Base-by-base conservation (phyloP, 176 grass and related monocot genomes). In the Carex parvula region DNA sequence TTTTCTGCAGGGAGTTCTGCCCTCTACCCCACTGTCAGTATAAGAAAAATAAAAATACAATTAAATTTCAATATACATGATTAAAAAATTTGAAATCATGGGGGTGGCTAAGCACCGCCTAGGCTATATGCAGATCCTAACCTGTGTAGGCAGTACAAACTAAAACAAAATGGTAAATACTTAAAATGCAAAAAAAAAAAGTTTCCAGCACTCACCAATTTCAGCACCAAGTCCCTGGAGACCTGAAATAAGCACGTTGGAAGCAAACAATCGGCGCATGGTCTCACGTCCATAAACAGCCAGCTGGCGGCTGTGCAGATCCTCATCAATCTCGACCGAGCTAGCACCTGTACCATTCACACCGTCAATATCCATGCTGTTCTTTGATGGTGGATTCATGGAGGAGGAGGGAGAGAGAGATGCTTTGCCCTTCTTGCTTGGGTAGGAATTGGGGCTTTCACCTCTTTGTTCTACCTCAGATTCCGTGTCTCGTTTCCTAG, bases 281-380 rank as follows among this genome's bases (percentile, higher is more conserved):
- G 94, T 97, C 55, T 93, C 91, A 84, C 94, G 86, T 0, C 91
- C 91, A 70, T 97, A 97, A 3, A 93, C 94, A 7, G 91, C 89
- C 65, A 94, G 89, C 86, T 97, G 94, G 71, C 94, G 89, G 68
- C 91, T 97, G 82, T 97, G 94, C 30, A 97, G 91, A 84, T 97
- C 91, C 91, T 97, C 94, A 84, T 97, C 94, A 58, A 97, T 97
- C 56, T 92, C 86, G 1, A 83, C 20, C 7, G 48, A 66, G 26
- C 20, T 82, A 39, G 55, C 60, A 64, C n/a, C 58, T 16, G 80
- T 0, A 54, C 81, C 81, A 66, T 83, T 83, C 7, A 33, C n/a
- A 52, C 7, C 11, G 8, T 82, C 61, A 22, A 83, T 37, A 17
- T 83, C 62, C 62, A 83, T 69, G 15, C 14, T 53, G 62, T 53